Conservation (phyloP, 139 green algal species). For the Zygnema cylindricum region DNA sequence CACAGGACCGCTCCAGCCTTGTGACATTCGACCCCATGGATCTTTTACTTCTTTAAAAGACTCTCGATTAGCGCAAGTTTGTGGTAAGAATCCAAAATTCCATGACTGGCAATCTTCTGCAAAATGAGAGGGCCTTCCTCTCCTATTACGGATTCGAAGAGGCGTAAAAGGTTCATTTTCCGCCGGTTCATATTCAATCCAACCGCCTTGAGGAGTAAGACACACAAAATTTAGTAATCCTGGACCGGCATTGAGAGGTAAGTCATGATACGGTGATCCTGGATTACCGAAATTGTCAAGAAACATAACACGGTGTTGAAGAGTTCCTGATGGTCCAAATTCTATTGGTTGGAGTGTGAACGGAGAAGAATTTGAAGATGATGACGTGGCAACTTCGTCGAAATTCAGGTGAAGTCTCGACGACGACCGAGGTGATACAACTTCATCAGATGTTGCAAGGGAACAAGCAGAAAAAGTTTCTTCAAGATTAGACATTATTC, state of each 20-base stretch:
- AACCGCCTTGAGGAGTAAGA: constrained; percentile 11
- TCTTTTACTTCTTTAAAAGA: background rate
- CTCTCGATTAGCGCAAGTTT: constrained; percentile 22
- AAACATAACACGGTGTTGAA: constrained; percentile 20
- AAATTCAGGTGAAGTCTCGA: background rate
- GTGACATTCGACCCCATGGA: background rate
- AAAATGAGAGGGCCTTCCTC: constrained; percentile 27
- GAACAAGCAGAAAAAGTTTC: background rate
- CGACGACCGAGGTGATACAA: too few species aligned
- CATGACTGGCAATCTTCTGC: constrained; percentile 26
- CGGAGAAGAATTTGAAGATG: too few species aligned
- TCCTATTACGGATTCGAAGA: constrained; percentile 1
- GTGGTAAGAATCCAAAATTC: constrained; percentile 44
- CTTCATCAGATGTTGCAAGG: background rate
- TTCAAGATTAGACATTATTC: background rate
- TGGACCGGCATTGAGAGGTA: constrained; percentile 29
- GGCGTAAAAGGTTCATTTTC: constrained; percentile 36
- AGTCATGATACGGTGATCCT: constrained; percentile 25
- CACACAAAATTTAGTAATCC: constrained; percentile 40
- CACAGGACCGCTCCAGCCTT: constrained; percentile 7
- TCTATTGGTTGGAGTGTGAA: background rate
- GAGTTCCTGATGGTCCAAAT: background rate
- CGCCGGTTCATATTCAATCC: constrained; percentile 29
- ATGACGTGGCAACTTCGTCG: background rate
- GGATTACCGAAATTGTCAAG: background rate